Percentiles rank a stretch among this genome's conserved stretches.
These are phyloP conservation scores for Adansonia grandidieri DNA, from an alignment of 441 rosid genomes.

Conservation along the genomic window DNA sequence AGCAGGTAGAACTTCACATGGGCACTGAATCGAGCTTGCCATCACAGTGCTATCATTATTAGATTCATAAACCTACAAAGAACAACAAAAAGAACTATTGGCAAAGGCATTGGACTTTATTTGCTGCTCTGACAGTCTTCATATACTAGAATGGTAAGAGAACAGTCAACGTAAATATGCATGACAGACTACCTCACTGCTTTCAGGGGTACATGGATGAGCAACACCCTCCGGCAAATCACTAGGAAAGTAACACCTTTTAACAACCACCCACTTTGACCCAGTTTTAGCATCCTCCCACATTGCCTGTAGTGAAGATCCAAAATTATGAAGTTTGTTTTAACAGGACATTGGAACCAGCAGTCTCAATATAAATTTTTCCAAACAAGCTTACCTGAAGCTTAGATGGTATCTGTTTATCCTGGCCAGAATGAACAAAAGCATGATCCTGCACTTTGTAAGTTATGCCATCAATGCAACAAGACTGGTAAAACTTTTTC, in stretches of 20 bases:
- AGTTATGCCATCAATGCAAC: conserved; percentile 49
- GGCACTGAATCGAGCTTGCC: conserved; percentile 64
- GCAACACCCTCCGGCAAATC: conserved; percentile 70
- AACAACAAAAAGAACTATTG: conserved; percentile 26
- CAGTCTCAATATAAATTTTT: conserved; percentile 5
- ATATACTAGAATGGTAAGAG: not conserved
- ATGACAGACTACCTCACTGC: conserved; percentile 44
- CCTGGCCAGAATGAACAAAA: conserved; percentile 47
- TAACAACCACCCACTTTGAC: conserved; percentile 60
- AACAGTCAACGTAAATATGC: conserved; percentile 3
- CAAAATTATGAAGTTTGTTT: not conserved
- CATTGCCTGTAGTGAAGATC: conserved; percentile 55
- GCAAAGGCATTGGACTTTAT: not conserved
- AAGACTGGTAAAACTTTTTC: conserved; percentile 50
- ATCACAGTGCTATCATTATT: conserved; percentile 53
- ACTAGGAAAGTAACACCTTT: conserved; percentile 38
- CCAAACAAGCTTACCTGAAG: conserved; percentile 49
- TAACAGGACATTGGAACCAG: not conserved
- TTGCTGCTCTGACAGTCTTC: not conserved
- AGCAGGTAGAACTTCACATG: conserved; percentile 63
- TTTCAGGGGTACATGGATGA: conserved; percentile 61
- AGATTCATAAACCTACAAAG: conserved; percentile 70
- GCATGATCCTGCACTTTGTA: conserved; percentile 69
- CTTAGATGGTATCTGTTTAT: conserved; percentile 56
- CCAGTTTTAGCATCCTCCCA: conserved; percentile 69